Evolutionary conservation across 140 eudicot species (phyloP).

Genomic region (Oenanthe javanica): DNA sequence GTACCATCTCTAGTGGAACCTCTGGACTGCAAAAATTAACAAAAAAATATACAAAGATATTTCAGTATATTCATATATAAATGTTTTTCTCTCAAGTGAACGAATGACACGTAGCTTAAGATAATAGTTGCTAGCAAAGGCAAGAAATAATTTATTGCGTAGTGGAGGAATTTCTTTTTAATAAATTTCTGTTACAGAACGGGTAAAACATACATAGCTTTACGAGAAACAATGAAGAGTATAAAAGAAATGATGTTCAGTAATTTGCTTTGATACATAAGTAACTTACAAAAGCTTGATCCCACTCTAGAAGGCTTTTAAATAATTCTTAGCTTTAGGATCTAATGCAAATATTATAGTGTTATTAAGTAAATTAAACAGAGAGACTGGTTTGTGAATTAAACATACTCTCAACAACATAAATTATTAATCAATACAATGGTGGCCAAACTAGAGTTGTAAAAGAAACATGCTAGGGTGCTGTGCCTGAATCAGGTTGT

Average conservation of each 20-base stretch:
- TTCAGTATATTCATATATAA: not conserved
- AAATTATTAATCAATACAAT: not conserved
- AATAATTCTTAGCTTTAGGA: not conserved
- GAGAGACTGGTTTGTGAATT: not conserved
- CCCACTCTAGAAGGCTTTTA: not conserved
- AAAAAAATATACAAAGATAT: not conserved
- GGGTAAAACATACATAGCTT: not conserved
- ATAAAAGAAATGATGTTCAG: not conserved
- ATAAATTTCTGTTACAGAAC: not conserved
- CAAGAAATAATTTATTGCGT: not conserved
- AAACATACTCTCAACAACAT: not conserved
- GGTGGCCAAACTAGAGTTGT: not conserved
- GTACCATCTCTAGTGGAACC: slow-evolving; percentile 99
- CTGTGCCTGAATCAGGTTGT: not conserved
- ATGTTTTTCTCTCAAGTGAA: not conserved
- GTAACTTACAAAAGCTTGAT: not conserved
- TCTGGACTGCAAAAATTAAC: slow-evolving; percentile 63
- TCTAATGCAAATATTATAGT: not conserved
- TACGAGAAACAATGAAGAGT: not conserved
- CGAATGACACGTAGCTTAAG: not conserved
- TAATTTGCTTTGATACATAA: not conserved
- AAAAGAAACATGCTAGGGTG: not conserved
- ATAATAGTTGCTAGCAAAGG: not conserved
- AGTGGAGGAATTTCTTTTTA: not conserved
- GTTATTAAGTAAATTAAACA: not conserved